Conservation (phyloP, 345 rosid species). For the Gossypium turneri region DNA sequence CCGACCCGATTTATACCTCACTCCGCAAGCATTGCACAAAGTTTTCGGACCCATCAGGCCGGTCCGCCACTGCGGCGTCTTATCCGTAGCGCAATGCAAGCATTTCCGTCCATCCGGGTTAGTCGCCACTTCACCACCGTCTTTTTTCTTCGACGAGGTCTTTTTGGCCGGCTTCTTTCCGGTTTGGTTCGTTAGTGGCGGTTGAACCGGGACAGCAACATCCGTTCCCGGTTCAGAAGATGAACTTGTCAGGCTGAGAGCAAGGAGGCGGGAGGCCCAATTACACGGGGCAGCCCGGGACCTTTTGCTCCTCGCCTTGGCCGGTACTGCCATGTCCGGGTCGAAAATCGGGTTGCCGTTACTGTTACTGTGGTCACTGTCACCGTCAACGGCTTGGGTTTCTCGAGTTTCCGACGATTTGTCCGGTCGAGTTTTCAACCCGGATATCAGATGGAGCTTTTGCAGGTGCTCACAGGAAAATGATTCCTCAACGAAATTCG, state of each 20-base stretch:
- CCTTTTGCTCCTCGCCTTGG: slow-evolving; percentile 92
- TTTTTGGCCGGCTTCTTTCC: slow-evolving; percentile 28
- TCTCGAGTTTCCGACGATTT: slow-evolving; percentile 33
- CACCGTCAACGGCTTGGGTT: slow-evolving; percentile 20
- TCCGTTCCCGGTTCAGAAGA: slow-evolving; percentile 23
- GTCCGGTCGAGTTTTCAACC: slow-evolving; percentile 53
- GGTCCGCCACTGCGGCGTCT: slow-evolving; percentile 84
- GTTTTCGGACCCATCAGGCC: slow-evolving; percentile 81
- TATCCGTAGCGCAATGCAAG: slow-evolving; percentile 70
- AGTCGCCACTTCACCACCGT: neutral
- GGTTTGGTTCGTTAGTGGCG: too few relatives aligned
- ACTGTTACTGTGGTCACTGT: neutral
- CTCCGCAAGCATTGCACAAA: slow-evolving; percentile 88
- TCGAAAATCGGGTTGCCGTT: slow-evolving; percentile 36
- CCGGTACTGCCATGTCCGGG: slow-evolving; percentile 70
- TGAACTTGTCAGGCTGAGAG: slow-evolving; percentile 36
- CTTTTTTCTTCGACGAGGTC: slow-evolving; percentile 35
- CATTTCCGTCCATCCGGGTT: slow-evolving; percentile 46
- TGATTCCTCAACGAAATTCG: slow-evolving; percentile 89
- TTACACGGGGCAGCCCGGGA: slow-evolving; percentile 72
- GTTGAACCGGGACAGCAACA: too few relatives aligned
- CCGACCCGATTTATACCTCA: slow-evolving; percentile 66
- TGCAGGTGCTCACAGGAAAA: slow-evolving; percentile 82
- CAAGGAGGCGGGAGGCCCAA: slow-evolving; percentile 79
- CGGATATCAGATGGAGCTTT: slow-evolving; percentile 73